These are phyloP conservation scores for Hyaloperonospora arabidopsidis DNA, from an alignment of 352 stramenopile species.

Conservation along the genomic window DNA sequence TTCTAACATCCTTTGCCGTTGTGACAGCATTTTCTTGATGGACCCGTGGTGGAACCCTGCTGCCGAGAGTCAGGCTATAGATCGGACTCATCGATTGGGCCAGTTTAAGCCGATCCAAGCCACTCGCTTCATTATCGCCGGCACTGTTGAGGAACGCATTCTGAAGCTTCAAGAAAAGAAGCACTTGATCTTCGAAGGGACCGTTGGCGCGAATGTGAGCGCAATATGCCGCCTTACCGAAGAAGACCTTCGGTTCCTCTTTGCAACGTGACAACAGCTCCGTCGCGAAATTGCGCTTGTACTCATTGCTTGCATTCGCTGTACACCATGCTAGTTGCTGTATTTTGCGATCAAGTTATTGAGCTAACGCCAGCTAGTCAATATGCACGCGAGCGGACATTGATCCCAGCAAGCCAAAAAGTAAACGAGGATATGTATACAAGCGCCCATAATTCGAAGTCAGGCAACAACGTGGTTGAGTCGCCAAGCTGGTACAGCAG, in stretches of 20 bases:
- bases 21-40: constrained; percentile 90
- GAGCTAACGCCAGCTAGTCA: constrained; percentile 18
- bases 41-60: constrained; percentile 99
- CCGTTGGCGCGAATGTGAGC: constrained; percentile 89
- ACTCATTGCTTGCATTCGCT: constrained; percentile 9
- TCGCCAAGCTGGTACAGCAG: constrained; percentile 13
- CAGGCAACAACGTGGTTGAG: constrained; percentile 5
- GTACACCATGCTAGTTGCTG: constrained; percentile 26
- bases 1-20: constrained; percentile 14
- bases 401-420: constrained; percentile 33
- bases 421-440: constrained; percentile 25
- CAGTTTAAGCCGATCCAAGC: constrained; percentile 96
- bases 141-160: constrained; percentile 97
- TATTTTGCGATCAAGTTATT: constrained; percentile 24
- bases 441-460: constrained; percentile 30
- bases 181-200: constrained; percentile 98
- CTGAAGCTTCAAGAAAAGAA: constrained; percentile 93
- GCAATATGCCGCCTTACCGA: constrained; percentile 88
- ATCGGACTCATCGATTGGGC: constrained; percentile 96
- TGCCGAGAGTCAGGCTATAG: constrained; percentile 92
- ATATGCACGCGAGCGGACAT: constrained; percentile 13
- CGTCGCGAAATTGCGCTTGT: background rate
- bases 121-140: constrained; percentile 96
- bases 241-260: constrained; percentile 92
- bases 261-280: constrained; percentile 38